A percentile compares a stretch with the other conserved stretches of the same genome.
phyloP scores from a whole-genome alignment of 352 stramenopile genomes.

The Globisporangium paddicum region DNA sequence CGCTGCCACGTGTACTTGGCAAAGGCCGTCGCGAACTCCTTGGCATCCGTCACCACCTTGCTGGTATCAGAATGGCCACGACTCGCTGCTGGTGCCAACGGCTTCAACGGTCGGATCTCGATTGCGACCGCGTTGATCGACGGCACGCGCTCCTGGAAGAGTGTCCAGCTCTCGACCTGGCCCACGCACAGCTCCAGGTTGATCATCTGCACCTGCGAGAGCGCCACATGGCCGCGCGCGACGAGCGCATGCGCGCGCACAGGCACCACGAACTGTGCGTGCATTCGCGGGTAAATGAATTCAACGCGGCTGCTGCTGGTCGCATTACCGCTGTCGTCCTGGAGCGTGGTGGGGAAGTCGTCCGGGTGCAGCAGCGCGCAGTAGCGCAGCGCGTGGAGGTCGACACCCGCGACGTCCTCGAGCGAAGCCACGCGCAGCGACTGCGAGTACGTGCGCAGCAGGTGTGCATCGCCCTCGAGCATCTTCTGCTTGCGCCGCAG shows the following conservation, averaged over 20 bases:
- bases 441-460: slow-evolving; percentile 23
- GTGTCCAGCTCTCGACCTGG: slow-evolving; percentile 66
- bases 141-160: slow-evolving; percentile 54
- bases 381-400: slow-evolving; percentile 25
- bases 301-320: slow-evolving; percentile 13
- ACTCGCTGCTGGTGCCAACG: slow-evolving; percentile 5
- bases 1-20: slow-evolving; percentile 46
- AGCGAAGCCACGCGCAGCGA: slow-evolving; percentile 39
- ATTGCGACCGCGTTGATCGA: slow-evolving; percentile 44
- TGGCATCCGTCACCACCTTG: slow-evolving; percentile 36
- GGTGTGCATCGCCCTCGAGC: slow-evolving; percentile 10
- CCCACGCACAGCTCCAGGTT: slow-evolving; percentile 79
- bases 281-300: slow-evolving; percentile 55
- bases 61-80: slow-evolving; percentile 10
- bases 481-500: slow-evolving; percentile 50
- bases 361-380: slow-evolving; percentile 59
- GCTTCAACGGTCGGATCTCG: slow-evolving; percentile 58
- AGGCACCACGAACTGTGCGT: slow-evolving; percentile 75
- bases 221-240: slow-evolving; percentile 45
- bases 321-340: neutral
- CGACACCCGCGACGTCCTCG: slow-evolving; percentile 24
- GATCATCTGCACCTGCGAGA: slow-evolving; percentile 61
- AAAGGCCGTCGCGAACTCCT: slow-evolving; percentile 50
- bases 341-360: slow-evolving; percentile 37
- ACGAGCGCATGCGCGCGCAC: slow-evolving; percentile 35